phyloP scores from a whole-genome alignment of 495 filamentous ascomycete species.

The Penicillium coffeae region DNA sequence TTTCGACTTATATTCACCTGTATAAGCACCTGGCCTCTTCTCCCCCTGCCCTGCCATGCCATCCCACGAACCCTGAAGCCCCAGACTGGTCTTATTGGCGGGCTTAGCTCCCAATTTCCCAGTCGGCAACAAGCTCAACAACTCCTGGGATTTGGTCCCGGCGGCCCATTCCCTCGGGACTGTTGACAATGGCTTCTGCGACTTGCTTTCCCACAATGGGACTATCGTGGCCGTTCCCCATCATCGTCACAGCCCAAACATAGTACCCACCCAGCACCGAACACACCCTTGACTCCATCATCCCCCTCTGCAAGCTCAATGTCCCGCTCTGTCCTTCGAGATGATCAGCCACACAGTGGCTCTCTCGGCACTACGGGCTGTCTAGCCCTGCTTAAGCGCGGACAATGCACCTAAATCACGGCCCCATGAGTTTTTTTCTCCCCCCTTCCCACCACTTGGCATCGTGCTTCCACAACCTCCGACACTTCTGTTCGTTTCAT shows the following conservation, averaged over 20 bases:
- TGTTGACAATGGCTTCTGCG: neutral
- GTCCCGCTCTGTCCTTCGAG: too few species aligned
- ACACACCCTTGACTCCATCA: too few species aligned
- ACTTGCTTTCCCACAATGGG: too few species aligned
- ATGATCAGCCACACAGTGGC: slow-evolving; percentile 2
- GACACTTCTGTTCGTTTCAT: neutral
- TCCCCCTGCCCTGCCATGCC: neutral
- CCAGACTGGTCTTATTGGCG: neutral
- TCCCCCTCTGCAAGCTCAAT: too few species aligned
- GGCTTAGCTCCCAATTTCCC: neutral
- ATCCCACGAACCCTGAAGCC: neutral
- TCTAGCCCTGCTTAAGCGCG: slow-evolving; percentile 4
- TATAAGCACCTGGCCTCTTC: too few species aligned
- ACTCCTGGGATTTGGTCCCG: too few species aligned
- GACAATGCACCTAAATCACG: neutral
- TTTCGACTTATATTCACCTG: neutral
- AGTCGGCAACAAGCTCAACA: too few species aligned
- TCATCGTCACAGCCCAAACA: too few species aligned
- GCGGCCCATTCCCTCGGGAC: neutral
- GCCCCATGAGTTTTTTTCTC: neutral
- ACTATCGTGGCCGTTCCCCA: too few species aligned
- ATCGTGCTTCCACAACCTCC: neutral
- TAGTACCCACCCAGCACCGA: too few species aligned
- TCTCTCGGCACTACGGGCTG: neutral
- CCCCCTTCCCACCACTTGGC: neutral